Percentiles rank a stretch among this genome's conserved stretches.
phyloP scores from a whole-genome alignment of 116 monocot genomes.

The Thalassia testudinum region DNA sequence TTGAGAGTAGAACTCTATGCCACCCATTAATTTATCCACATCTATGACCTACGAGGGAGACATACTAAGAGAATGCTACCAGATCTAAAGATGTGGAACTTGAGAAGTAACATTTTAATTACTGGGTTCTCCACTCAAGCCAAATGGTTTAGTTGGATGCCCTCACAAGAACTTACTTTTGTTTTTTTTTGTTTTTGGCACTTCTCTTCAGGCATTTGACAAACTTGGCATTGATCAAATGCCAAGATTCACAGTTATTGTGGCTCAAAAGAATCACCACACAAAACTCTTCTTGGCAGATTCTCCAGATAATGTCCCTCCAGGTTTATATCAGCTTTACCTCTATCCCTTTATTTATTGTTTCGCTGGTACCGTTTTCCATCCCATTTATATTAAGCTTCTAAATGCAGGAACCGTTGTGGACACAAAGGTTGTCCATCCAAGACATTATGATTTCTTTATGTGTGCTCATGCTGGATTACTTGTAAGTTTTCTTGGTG shows the following conservation, averaged over 20 bases:
- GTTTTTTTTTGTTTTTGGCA: too few relatives aligned
- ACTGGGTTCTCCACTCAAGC: too few relatives aligned
- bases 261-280: slow-evolving; percentile 83
- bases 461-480: slow-evolving; percentile 79
- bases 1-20: too few relatives aligned
- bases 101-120: too few relatives aligned
- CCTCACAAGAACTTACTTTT: too few relatives aligned
- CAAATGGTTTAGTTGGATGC: too few relatives aligned
- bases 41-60: too few relatives aligned
- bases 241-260: slow-evolving; percentile 58
- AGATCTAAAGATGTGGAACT: too few relatives aligned
- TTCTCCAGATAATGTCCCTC: slow-evolving; percentile 54
- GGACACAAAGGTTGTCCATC: slow-evolving; percentile 56
- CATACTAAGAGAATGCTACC: too few relatives aligned
- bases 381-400: neutral
- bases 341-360: neutral
- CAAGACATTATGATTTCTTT: slow-evolving; percentile 71
- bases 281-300: slow-evolving; percentile 56
- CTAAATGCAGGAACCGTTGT: slow-evolving; percentile 56
- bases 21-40: too few relatives aligned
- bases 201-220: slow-evolving; percentile 35
- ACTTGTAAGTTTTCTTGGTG: slow-evolving; percentile 32
- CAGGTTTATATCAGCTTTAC: slow-evolving; percentile 20
- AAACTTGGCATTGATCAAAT: slow-evolving; percentile 27
- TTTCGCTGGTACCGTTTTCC: neutral